Conservation (phyloP, 345 rosid genomes). For the Syzygium aromaticum region DNA sequence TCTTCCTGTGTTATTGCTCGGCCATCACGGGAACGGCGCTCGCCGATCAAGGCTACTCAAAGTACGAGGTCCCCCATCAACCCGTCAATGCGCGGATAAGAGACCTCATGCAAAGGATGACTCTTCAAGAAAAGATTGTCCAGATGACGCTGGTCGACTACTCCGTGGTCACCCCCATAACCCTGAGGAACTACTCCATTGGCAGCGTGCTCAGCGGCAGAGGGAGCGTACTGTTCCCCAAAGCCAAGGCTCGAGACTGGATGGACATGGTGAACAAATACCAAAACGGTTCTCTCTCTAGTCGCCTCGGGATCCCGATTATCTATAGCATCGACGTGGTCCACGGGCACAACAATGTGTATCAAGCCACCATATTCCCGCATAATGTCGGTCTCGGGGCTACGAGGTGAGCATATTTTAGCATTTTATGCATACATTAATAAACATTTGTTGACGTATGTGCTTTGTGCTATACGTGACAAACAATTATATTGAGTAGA, state of each 20-base stretch:
- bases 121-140: constrained; percentile 28
- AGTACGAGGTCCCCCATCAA: constrained; percentile 19
- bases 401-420: constrained; percentile 40
- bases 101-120: constrained; percentile 26
- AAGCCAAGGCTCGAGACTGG: constrained; percentile 39
- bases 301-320: constrained; percentile 71
- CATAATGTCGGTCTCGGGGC: constrained; percentile 48
- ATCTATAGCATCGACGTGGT: constrained; percentile 63
- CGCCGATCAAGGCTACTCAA: neutral
- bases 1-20: neutral
- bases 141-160: constrained; percentile 33
- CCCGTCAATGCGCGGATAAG: constrained; percentile 6
- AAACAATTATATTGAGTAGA: neutral
- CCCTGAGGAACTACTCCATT: constrained; percentile 52
- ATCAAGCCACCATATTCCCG: constrained; percentile 37
- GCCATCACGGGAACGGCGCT: neutral
- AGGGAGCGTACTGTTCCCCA: constrained; percentile 33
- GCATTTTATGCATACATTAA: neutral
- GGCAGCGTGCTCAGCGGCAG: constrained; percentile 72
- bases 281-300: constrained; percentile 47
- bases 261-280: constrained; percentile 24
- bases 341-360: constrained; percentile 45
- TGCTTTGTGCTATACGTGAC: neutral
- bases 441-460: neutral
- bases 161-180: constrained; percentile 11